Evolutionary conservation across 192 early-diverging fungal species (phyloP), one percentile per base, ranked within the genome.

Genomic region (Bifiguratus adelaidae): DNA sequence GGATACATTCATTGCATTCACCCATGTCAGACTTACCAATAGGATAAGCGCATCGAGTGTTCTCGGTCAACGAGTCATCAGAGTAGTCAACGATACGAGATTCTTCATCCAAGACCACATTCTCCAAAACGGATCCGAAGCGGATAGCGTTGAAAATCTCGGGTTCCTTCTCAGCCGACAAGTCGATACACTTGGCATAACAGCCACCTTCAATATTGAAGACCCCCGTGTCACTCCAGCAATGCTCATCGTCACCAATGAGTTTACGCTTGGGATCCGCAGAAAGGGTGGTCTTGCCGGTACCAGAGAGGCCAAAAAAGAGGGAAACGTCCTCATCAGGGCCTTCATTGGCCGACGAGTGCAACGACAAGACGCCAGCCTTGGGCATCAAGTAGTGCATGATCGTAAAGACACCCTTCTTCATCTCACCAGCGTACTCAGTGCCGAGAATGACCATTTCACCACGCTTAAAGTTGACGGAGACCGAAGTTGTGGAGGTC

Each of bases 121-220:
- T 97, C 70, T 95, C 91, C 23, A 97, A 74, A 18, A 97, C 83
- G 24, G 88, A 81, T 42, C 91, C 91, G 64, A 89, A 95, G 28
- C 80, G 78, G 61, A 98, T 95, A 32, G 95, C 95, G 48, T 82
- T 80, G 71, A 89, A 98, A 72, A 98, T 98, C 68, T 95, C 95
- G 48, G 95, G 95, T 61, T 98, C 95, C 80, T 95, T 98, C 57
- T 90, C 91, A 30, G 82, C 82, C 8, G 90, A 92, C 30, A 98
- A 73, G 53, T 94, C 89, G 53, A 98, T 90, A 55, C 83, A 83
- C 74, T 98, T 98, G 53, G 95, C 95, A 60, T 98, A 98, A 75
- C 95, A 98, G 25, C 95, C 95, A 50, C 95, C 95, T 73, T 98
- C 95, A 49, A 98, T 94, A 75, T 98, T 98, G 84, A 98, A 98